Conservation (phyloP, 331 rosid genomes). For the Ulmus americana region DNA sequence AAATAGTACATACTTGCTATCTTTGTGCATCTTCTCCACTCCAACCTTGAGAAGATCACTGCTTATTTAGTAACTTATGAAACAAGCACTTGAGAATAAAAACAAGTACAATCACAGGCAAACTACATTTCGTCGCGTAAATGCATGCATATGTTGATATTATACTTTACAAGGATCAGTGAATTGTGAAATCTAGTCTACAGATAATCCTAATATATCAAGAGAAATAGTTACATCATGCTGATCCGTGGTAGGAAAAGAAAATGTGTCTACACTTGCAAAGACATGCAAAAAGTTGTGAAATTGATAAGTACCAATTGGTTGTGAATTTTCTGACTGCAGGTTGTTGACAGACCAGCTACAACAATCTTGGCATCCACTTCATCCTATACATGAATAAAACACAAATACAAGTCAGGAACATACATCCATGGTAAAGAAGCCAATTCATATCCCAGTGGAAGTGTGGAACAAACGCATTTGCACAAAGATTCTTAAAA, state of each 20-base stretch:
- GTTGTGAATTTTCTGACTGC: slow-evolving; percentile 97
- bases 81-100: slow-evolving; percentile 4
- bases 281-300: slow-evolving; percentile 7
- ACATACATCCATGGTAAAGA: slow-evolving; percentile 4
- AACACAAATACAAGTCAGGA: slow-evolving; percentile 21
- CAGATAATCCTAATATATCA: not conserved
- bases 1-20: slow-evolving; percentile 74
- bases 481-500: not conserved
- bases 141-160: not conserved
- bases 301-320: slow-evolving; percentile 57
- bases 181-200: not conserved
- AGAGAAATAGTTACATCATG: not conserved
- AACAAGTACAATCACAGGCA: not conserved
- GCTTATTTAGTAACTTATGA: slow-evolving; percentile 19
- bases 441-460: not conserved
- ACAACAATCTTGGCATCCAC: slow-evolving; percentile 71
- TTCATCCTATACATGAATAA: slow-evolving; percentile 44
- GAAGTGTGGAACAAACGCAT: not conserved
- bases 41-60: slow-evolving; percentile 59
- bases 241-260: not conserved
- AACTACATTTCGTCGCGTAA: not conserved
- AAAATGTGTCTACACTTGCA: slow-evolving; percentile 18
- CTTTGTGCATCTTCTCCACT: slow-evolving; percentile 79
- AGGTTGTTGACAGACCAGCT: slow-evolving; percentile 87
- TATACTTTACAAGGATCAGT: not conserved